These are phyloP conservation scores for Stephania yunnanensis DNA, from an alignment of 164 flowering plant species.

Conservation along the genomic window DNA sequence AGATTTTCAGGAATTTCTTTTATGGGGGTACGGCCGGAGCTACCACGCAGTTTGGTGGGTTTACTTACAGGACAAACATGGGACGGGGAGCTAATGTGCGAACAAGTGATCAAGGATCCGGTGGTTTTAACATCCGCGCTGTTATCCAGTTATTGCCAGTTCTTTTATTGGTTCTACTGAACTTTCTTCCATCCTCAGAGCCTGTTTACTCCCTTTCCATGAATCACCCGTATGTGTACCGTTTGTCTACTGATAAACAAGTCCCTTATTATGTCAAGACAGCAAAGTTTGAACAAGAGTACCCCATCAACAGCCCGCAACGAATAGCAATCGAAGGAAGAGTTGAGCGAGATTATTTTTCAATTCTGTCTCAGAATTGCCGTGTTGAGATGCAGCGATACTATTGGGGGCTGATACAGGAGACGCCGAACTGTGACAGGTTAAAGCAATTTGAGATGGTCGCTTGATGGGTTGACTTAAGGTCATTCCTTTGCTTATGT, in stretches of 20 bases:
- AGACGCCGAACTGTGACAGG: conserved; percentile 78
- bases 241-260: conserved; percentile 43
- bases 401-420: conserved; percentile 59
- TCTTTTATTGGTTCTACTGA: conserved; percentile 51
- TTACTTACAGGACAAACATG: conserved; percentile 55
- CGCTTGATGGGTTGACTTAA: conserved; percentile 25
- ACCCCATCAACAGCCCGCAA: conserved; percentile 41
- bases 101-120: conserved; percentile 42
- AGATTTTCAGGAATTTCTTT: conserved; percentile 89
- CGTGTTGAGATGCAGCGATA: conserved; percentile 62
- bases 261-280: conserved; percentile 69
- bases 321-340: conserved; percentile 39
- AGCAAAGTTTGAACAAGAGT: conserved; percentile 56
- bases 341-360: conserved; percentile 58
- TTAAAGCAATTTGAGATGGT: conserved; percentile 38
- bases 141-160: conserved; percentile 71
- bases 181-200: conserved; percentile 60
- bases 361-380: conserved; percentile 55
- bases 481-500: too few relatives aligned
- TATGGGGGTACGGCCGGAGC: conserved; percentile 61
- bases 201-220: conserved; percentile 56
- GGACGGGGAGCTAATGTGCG: conserved; percentile 32
- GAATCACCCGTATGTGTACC: conserved; percentile 42
- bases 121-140: conserved; percentile 35
- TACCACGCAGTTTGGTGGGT: conserved; percentile 56